Base-by-base conservation (phyloP, 345 rosid genomes). In the Gossypium ekmanianum region DNA sequence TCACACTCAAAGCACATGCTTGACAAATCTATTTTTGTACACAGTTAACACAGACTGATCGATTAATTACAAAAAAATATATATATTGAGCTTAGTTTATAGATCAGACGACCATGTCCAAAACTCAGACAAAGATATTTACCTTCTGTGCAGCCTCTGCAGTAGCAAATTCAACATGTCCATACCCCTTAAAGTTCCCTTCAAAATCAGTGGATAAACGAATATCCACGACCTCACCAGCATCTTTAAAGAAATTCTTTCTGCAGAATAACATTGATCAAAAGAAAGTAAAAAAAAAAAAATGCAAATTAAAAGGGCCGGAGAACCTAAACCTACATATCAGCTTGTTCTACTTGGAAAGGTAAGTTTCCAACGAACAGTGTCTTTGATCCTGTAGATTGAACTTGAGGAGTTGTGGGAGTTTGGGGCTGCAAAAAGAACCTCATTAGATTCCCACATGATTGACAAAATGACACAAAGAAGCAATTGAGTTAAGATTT, bases 151-250 rank as follows among this genome's bases (percentile, higher is more conserved):
- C 99, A 3, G 11, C 93, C 75, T 93, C 97, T 45, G 72, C 75
- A 0, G 94, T 71, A 24, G 90, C 80, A 82, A 95, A 95, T 78
- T 95, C 97, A 79, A 95, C 97, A 75, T 93, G 97, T 16, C 94
- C 94, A 76, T 62, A 93, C 0, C 99, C 99, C 84, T 75, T 91
- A 45, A 87, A 86, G 4, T 82, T 80, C 51, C 87, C 91, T 0
- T 93, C 94, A 1, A 59, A 65, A 45, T 73, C 80, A 7, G 79
- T 17, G 22, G 91, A 77, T 10, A 93, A 80, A 71, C 97, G 92
- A 7, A 93, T 86, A 84, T 91, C 94, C 74, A 84, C 88, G 29
- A 91, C 41, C 81, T 93, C 93, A 27, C 91, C 99, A 64, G 27
- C 90, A 59, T 63, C 89, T 75, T 88, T 81, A 75, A 93, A 95